These are phyloP conservation scores for Penicillium palitans DNA, from an alignment of 2,329 filamentous ascomycete species.

Conservation along the genomic window DNA sequence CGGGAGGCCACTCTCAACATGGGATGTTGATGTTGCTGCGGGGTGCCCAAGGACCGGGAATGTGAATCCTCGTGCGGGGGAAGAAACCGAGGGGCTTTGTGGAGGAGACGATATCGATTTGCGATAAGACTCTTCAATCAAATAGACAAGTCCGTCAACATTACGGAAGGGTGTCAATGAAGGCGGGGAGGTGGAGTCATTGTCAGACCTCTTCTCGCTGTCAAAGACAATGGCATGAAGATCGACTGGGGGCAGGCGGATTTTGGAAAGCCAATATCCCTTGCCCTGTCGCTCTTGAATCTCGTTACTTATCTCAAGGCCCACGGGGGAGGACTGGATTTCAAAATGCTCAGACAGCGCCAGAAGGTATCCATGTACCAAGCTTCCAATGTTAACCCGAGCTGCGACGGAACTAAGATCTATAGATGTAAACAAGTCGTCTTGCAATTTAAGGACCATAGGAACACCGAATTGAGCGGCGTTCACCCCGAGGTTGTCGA, in stretches of 20 bases:
- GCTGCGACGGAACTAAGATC: constrained; percentile 52
- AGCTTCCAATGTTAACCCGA: constrained; percentile 76
- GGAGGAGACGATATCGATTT: constrained; percentile 62
- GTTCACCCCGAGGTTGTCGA: constrained; percentile 78
- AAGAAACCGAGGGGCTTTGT: constrained; percentile 69
- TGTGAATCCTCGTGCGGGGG: constrained; percentile 65
- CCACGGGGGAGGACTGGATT: constrained; percentile 68
- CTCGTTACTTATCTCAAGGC: constrained; percentile 71
- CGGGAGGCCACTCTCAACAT: constrained; percentile 61
- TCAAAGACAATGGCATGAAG: constrained; percentile 62
- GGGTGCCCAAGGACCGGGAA: constrained; percentile 60
- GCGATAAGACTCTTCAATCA: constrained; percentile 71
- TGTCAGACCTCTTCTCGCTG: constrained; percentile 35
- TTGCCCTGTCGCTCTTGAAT: constrained; percentile 72
- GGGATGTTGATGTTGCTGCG: constrained; percentile 35
- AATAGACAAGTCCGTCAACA: constrained; percentile 68
- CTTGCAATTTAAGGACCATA: constrained; percentile 86
- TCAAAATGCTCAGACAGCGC: constrained; percentile 73
- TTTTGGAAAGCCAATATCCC: constrained; percentile 74
- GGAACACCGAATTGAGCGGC: constrained; percentile 75
- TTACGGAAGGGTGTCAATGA: constrained; percentile 73
- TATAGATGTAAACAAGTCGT: constrained; percentile 61
- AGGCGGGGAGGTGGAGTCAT: constrained; percentile 49
- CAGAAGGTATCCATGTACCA: constrained; percentile 90
- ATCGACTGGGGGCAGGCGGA: constrained; percentile 68